Percentiles rank a stretch among this genome's conserved stretches.
Conservation (phyloP, 495 filamentous ascomycete species). For the Lophium mytilinum region DNA sequence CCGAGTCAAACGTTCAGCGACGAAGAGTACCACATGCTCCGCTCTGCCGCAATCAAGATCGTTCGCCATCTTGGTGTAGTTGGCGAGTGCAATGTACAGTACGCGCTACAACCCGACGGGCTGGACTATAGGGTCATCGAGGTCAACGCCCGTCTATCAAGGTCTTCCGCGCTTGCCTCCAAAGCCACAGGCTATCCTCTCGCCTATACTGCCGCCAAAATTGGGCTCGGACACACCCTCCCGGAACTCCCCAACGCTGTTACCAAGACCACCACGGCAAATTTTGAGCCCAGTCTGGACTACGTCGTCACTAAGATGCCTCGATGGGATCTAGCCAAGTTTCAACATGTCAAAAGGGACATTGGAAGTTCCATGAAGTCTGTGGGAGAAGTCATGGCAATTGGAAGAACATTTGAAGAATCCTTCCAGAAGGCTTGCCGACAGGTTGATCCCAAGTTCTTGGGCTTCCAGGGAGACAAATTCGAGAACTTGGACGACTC, state of each 20-base stretch:
- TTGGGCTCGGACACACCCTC: conserved; percentile 86
- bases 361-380: conserved; percentile 98
- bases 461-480: conserved; percentile 90
- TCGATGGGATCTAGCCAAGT: conserved; percentile 94
- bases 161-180: conserved; percentile 89
- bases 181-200: conserved; percentile 96
- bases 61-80: conserved; percentile 95
- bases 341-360: conserved; percentile 95
- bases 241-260: conserved; percentile 95
- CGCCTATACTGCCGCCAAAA: conserved; percentile 92
- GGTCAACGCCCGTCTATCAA: conserved; percentile 92
- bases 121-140: conserved; percentile 98
- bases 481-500: conserved; percentile 90
- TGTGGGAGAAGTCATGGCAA: conserved; percentile 98
- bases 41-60: conserved; percentile 96
- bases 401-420: conserved; percentile 95
- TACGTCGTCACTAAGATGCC: conserved; percentile 99
- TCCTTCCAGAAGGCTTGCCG: conserved; percentile 98
- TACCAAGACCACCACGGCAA: conserved; percentile 95
- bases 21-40: conserved; percentile 98
- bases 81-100: conserved; percentile 98
- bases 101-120: conserved; percentile 93
- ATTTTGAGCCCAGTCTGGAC: conserved; percentile 95
- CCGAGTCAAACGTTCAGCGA: conserved; percentile 95
- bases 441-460: conserved; percentile 84